These are phyloP conservation scores for Polytrichum formosum DNA, from an alignment of 225 moss, liverwort and hornwort species.

Conservation along the genomic window DNA sequence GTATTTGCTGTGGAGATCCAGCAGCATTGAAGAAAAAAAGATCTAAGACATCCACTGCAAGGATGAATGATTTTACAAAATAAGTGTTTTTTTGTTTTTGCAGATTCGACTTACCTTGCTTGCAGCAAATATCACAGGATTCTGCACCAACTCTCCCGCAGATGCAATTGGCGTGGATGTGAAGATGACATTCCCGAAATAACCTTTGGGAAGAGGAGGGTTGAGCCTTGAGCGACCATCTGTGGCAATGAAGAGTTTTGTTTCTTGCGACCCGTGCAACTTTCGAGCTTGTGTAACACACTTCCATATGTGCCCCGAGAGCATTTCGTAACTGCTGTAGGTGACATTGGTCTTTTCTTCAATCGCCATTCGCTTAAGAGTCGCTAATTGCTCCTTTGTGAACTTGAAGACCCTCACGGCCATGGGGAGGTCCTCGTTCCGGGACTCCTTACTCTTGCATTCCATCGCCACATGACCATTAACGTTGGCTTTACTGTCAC, in stretches of 20 bases:
- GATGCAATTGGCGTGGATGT: slow-evolving; percentile 75
- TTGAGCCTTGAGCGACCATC: slow-evolving; percentile 69
- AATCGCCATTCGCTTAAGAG: slow-evolving; percentile 58
- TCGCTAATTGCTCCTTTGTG: slow-evolving; percentile 52
- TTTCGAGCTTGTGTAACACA: slow-evolving; percentile 62
- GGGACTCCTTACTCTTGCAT: slow-evolving; percentile 1
- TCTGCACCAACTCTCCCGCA: slow-evolving; percentile 59
- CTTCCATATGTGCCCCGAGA: slow-evolving; percentile 93
- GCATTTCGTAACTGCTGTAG: slow-evolving; percentile 94
- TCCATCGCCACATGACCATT: neutral
- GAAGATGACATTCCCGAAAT: slow-evolving; percentile 98
- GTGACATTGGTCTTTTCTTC: slow-evolving; percentile 39
- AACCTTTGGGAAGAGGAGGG: slow-evolving; percentile 81
- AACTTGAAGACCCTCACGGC: slow-evolving; percentile 71
- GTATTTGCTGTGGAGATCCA: no score
- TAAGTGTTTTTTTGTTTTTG: neutral
- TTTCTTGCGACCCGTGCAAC: slow-evolving; percentile 45
- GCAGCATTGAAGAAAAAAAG: no score
- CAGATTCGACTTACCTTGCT: slow-evolving; percentile 30
- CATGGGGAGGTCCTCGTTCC: slow-evolving; percentile 41
- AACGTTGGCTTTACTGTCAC: neutral
- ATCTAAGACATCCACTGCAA: no score
- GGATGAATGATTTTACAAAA: neutral
- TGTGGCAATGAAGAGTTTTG: slow-evolving; percentile 88
- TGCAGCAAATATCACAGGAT: slow-evolving; percentile 64